Percentiles rank a stretch among this genome's conserved stretches.
These are phyloP conservation scores for Claviceps spartinae DNA, from an alignment of 2,329 filamentous ascomycete species.

Conservation along the genomic window DNA sequence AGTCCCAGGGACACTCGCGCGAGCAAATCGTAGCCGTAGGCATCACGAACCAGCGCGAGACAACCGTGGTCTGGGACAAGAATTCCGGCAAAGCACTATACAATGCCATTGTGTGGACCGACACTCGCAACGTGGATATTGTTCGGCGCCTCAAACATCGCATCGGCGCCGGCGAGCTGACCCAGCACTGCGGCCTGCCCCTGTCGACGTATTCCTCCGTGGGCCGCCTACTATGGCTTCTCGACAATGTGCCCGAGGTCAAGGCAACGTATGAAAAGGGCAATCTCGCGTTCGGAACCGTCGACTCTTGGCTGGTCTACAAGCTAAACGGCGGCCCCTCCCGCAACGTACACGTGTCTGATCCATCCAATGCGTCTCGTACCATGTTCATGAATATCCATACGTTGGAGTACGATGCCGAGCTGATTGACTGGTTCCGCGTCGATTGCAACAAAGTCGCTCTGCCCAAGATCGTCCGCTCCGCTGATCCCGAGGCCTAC, in stretches of 20 bases:
- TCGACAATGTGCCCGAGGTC: constrained; percentile 53
- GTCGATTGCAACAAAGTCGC: constrained; percentile 55
- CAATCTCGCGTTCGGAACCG: constrained; percentile 62
- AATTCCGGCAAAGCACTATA: constrained; percentile 63
- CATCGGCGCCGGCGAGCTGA: constrained; percentile 53
- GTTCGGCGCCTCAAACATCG: constrained; percentile 59
- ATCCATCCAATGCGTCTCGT: constrained; percentile 68
- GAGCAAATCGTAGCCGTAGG: constrained; percentile 61
- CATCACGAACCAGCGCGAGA: constrained; percentile 76
- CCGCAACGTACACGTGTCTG: constrained; percentile 57
- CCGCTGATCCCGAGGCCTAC: constrained; percentile 55
- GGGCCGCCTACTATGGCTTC: constrained; percentile 65
- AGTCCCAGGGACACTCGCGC: constrained; percentile 50
- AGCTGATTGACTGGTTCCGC: constrained; percentile 61
- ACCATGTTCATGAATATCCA: constrained; percentile 83
- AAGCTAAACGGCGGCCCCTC: constrained; percentile 60
- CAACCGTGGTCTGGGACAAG: constrained; percentile 66
- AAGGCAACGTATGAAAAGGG: constrained; percentile 59
- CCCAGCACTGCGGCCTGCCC: constrained; percentile 58
- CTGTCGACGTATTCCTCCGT: constrained; percentile 73
- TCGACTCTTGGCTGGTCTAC: constrained; percentile 71
- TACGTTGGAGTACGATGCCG: constrained; percentile 60
- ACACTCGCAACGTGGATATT: constrained; percentile 60
- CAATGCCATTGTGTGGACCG: constrained; percentile 77
- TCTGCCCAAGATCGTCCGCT: constrained; percentile 65